These are phyloP conservation scores for Ustilago xerochloae DNA, from an alignment of 1,284 basidiomycete species.

Conservation along the genomic window DNA sequence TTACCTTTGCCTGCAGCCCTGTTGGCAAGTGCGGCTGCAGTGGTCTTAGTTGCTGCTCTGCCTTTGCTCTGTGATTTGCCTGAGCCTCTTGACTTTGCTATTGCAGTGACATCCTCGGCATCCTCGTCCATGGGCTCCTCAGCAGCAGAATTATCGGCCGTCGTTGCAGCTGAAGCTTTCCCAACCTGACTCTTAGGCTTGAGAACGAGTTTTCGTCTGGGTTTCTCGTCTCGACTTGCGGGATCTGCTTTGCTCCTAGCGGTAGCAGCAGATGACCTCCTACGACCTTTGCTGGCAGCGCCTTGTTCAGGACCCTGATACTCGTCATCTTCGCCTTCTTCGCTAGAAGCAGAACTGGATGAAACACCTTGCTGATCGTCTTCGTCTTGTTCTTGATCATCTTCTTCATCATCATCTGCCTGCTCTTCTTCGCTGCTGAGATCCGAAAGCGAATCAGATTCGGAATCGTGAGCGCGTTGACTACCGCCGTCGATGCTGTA, in stretches of 20 bases:
- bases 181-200: conserved; percentile 43
- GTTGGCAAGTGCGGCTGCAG: conserved; percentile 33
- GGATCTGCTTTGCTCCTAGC: conserved; percentile 17
- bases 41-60: conserved; percentile 31
- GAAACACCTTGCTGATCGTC: conserved; percentile 14
- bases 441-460: conserved; percentile 49
- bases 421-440: conserved; percentile 52
- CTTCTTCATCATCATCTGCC: conserved; percentile 11
- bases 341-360: conserved; percentile 22
- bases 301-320: conserved; percentile 19
- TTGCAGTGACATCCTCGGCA: neutral
- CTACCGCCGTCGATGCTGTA: conserved; percentile 31
- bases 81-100: neutral
- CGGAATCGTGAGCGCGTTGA: conserved; percentile 35
- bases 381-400: conserved; percentile 22
- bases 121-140: conserved; percentile 10
- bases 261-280: conserved; percentile 21
- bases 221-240: conserved; percentile 21
- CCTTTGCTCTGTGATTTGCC: conserved; percentile 16
- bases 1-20: conserved; percentile 38
- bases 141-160: conserved; percentile 17
- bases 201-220: conserved; percentile 42
- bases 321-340: conserved; percentile 28
- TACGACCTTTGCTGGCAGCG: conserved; percentile 15
- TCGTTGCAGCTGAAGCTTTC: conserved; percentile 7